Base-by-base conservation (phyloP, 2,329 filamentous ascomycete species). In the Paecilomyces sp. region DNA sequence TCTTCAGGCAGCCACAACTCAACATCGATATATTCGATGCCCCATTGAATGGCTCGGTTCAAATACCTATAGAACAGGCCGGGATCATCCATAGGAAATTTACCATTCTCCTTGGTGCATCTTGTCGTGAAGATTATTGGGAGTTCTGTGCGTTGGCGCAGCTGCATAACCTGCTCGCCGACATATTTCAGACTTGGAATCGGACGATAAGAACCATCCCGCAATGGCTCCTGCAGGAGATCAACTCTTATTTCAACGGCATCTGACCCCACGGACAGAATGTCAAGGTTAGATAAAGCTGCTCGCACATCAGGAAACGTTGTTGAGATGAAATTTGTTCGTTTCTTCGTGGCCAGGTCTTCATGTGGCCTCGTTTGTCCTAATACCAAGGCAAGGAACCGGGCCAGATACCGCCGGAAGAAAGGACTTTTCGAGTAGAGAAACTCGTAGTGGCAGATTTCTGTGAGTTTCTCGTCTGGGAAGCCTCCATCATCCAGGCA, bases 41-140 rank as follows among this genome's bases (percentile, higher is more conserved):
- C 91, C 90, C 90, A 95, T 69, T 94, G 88, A 58, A 94, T 90
- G 3, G 91, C 91, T 36, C 89, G 85, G 68, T 87, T 88, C n/a
- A 95, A 82, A 68, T 94, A 93, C 61, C 87, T 82, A 74, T 90
- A 90, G 72, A 88, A 93, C 52, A 94, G 71, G 13, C 81, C 79
- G 0, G 90, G 89, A 58, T 91, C 84, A 50, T 91, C 86, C 88
- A 92, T 92, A 0, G 91, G 91, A 63, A 94, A 95, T 25, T 86
- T 86, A 33, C 91, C 91, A 68, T 93, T 94, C 69, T 95, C 91
- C 31, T 83, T 85, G 1, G 85, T 91, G 71, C 91, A 94, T 65
- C 91, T 83, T 0, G 89, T 92, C 0, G 91, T 95, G 71, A 93
- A 93, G 59, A 95, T 92, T 70, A 96, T 91, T n/a, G 91, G 91